phyloP scores from a whole-genome alignment of 2,329 filamentous ascomycete genomes.

The Clarireedia hainanense region DNA sequence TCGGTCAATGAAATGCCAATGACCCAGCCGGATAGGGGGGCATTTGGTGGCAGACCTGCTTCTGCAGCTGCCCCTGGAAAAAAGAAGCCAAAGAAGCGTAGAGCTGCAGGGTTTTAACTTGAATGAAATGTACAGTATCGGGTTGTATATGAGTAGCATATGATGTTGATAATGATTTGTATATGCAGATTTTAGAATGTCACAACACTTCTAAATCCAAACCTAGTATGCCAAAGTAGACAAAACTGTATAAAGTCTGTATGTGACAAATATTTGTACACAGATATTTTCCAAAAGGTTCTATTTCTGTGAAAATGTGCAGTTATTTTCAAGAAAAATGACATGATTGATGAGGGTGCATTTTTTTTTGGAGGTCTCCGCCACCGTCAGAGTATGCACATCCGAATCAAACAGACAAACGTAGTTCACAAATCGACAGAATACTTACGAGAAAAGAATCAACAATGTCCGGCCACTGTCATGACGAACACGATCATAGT shows the following conservation, averaged over 20 bases:
- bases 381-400: not conserved
- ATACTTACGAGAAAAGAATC: not conserved
- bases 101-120: constrained; percentile 24
- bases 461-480: constrained; percentile 36
- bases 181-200: too few relatives aligned
- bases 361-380: not conserved
- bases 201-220: too few relatives aligned
- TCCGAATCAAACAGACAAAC: too few relatives aligned
- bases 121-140: not conserved
- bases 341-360: not conserved
- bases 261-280: too few relatives aligned
- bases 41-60: constrained; percentile 36
- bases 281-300: too few relatives aligned
- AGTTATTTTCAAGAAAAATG: not conserved
- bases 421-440: too few relatives aligned
- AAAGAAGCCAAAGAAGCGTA: constrained; percentile 37
- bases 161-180: too few relatives aligned
- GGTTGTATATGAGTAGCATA: not conserved
- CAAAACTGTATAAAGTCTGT: too few relatives aligned
- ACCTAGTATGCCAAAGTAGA: too few relatives aligned
- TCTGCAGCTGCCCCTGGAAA: constrained; percentile 31
- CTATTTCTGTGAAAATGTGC: too few relatives aligned
- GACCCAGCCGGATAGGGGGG: constrained; percentile 42
- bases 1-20: constrained; percentile 25
- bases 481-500: constrained; percentile 33